Conservation (phyloP, 805 yeast genomes). For the Saturnispora hagleri region DNA sequence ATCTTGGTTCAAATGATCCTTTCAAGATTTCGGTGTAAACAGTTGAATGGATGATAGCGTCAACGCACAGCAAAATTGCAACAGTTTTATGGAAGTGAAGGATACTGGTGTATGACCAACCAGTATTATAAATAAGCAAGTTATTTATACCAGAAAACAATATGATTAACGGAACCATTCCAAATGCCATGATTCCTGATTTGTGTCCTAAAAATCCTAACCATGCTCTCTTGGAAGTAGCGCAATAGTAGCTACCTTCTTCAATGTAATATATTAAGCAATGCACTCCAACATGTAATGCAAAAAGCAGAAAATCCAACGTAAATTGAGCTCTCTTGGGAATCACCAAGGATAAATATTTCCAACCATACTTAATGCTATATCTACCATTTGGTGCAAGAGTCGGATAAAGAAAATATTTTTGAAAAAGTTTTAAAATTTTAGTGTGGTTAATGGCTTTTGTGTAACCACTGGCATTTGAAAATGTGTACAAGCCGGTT, state of each 20-base stretch:
- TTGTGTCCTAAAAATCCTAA: constrained; percentile 23
- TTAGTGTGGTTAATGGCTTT: not conserved
- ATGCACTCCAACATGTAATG: constrained; percentile 8
- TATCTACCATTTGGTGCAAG: not conserved
- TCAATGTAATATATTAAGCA: constrained; percentile 7
- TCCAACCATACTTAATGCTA: constrained; percentile 10
- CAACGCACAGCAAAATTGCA: constrained; percentile 39
- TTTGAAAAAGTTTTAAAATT: too few species aligned
- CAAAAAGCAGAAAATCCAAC: constrained; percentile 5
- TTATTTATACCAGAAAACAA: constrained; percentile 41
- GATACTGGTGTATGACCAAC: constrained; percentile 34
- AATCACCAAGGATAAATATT: constrained; percentile 9
- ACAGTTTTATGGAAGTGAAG: constrained; percentile 58
- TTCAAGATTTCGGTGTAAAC: constrained; percentile 20
- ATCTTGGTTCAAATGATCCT: not conserved
- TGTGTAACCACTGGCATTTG: not conserved
- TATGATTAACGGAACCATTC: constrained; percentile 32
- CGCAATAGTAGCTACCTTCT: constrained; percentile 16
- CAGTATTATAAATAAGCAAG: constrained; percentile 33
- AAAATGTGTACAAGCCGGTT: not conserved
- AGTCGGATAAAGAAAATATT: too few species aligned
- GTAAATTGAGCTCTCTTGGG: constrained; percentile 9
- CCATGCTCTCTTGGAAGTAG: constrained; percentile 25
- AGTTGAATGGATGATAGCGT: constrained; percentile 32
- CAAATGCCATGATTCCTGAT: constrained; percentile 32